Base-by-base conservation (phyloP, 2,329 filamentous ascomycete species). In the Phaeosphaeria sp. region DNA sequence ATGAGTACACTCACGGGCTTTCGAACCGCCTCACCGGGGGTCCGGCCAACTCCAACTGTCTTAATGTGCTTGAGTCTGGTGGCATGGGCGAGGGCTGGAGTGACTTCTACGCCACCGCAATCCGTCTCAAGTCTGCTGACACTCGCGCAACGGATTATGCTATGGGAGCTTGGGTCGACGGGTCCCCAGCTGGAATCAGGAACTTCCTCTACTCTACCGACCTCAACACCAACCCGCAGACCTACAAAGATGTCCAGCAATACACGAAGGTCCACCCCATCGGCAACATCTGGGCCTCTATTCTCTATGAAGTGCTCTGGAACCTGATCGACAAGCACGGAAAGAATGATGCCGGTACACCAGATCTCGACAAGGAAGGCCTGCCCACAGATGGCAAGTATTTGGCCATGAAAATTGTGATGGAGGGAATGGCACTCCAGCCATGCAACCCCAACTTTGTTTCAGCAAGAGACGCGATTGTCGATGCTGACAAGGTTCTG, bases 21-120 rank as follows among this genome's bases (percentile, higher is more conserved):
- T 86, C 84, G 15, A 87, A 78, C 73, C 84, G 86, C 42, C 78
- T 88, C 25, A 87, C 86, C 0, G 86, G 86, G 49, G 86, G 86
- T 1, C 85, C 85, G 0, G 75, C 78, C 46, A 88, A 87, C 78
- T 69, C 75, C 6, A 77, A 73, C 49, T 87, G 84, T 61, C 76
- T 86, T 6, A 69, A 53, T 61, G 68, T 78, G 11, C 64, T 78
- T n/a, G 84, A 87, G 58, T 74, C 81, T 1, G 80, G 83, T 8
- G 84, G 85, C 40, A 85, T 87, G 84, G 84, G 84, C 33, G 85
- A 87, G 56, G 84, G 84, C 39, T 87, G 85, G 85, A 76, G 80
- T 55, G 84, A 87, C 61, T 85, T 86, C 72, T 82, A 82, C 73
- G 84, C 84, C 5, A 81, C 80, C 0, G 81, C 83, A 4, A 77